phyloP scores from a whole-genome alignment of 2,329 filamentous ascomycete species.

The Nothophaeocryptopus gaeumannii region DNA sequence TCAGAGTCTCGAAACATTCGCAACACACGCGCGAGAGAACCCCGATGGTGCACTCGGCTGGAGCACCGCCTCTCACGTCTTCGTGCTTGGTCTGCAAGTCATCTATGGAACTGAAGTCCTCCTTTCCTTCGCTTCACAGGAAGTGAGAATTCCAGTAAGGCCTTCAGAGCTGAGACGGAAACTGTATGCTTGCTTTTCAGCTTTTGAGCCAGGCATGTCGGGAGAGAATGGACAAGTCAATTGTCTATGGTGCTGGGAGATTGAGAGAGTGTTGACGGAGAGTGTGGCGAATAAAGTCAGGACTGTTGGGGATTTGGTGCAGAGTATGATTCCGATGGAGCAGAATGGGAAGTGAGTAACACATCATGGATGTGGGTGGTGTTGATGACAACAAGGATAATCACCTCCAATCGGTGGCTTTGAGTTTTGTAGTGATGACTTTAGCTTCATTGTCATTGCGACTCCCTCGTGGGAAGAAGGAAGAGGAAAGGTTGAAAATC shows the following conservation, averaged over 20 bases:
- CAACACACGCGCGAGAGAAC: slow-evolving; percentile 33
- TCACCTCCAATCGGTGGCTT: no score
- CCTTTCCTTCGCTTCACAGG: slow-evolving; percentile 26
- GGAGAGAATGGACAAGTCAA: slow-evolving; percentile 25
- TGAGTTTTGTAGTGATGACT: no score
- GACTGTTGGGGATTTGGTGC: background rate
- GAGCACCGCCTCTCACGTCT: slow-evolving; percentile 62
- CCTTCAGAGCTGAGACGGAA: slow-evolving; percentile 27
- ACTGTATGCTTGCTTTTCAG: slow-evolving; percentile 30
- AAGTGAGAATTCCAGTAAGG: slow-evolving; percentile 19
- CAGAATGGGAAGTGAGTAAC: no score
- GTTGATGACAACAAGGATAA: no score
- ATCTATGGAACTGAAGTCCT: slow-evolving; percentile 44
- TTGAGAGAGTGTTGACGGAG: slow-evolving; percentile 34
- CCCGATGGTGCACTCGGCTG: slow-evolving; percentile 69
- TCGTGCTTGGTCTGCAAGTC: slow-evolving; percentile 55
- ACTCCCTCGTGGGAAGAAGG: no score
- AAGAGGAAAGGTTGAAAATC: no score
- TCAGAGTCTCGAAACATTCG: slow-evolving; percentile 50
- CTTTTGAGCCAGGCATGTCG: slow-evolving; percentile 14
- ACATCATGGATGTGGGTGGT: no score
- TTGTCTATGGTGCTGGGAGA: slow-evolving; percentile 38
- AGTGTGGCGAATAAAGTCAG: slow-evolving; percentile 19
- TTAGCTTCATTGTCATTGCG: no score
- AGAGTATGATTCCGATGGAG: background rate